Conservation (phyloP, 495 filamentous ascomycete species). For the Chaetomium fimeti region DNA sequence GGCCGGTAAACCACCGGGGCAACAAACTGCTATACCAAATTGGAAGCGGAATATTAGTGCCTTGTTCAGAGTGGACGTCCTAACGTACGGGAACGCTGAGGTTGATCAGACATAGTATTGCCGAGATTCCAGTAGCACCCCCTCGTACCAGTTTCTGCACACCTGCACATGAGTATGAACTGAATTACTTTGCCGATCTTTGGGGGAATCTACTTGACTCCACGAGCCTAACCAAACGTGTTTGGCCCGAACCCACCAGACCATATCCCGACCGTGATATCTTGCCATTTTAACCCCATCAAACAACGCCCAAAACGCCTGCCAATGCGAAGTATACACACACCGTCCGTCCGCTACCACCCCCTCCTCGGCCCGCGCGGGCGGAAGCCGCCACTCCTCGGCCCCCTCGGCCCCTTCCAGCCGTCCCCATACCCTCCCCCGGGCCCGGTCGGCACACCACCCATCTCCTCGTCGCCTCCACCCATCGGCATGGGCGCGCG, state of each 20-base stretch:
- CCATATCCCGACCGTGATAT: conserved; percentile 7
- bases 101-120: too few species aligned
- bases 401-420: conserved; percentile 47
- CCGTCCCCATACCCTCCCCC: conserved; percentile 56
- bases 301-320: conserved; percentile 18
- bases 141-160: too few species aligned
- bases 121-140: too few species aligned
- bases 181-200: too few species aligned
- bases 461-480: conserved; percentile 52
- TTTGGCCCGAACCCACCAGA: neutral
- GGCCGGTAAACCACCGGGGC: too few species aligned
- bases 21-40: too few species aligned
- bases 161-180: too few species aligned
- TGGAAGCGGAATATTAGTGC: too few species aligned
- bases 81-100: too few species aligned
- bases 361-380: conserved; percentile 39
- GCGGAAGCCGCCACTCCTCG: conserved; percentile 45
- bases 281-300: neutral
- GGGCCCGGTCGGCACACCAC: conserved; percentile 42
- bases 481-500: conserved; percentile 59
- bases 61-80: too few species aligned
- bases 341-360: conserved; percentile 46
- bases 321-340: conserved; percentile 19
- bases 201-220: too few species aligned
- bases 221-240: neutral